These are phyloP conservation scores for Scheffersomyces stipitis DNA, from an alignment of 805 yeast genomes.

Conservation along the genomic window DNA sequence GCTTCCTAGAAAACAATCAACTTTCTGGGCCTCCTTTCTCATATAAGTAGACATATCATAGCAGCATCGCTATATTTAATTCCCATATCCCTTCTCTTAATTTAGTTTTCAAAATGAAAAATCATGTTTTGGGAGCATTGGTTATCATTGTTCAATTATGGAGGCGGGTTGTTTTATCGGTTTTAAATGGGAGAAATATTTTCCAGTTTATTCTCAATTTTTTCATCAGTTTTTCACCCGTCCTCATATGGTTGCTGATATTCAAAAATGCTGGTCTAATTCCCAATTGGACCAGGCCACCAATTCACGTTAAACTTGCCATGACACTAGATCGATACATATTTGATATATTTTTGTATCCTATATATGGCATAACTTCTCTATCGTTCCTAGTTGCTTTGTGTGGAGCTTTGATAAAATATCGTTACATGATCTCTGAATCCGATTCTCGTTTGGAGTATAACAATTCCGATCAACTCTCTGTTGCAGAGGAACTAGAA, in stretches of 20 bases:
- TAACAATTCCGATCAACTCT: constrained; percentile 4
- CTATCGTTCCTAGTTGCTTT: constrained; percentile 1
- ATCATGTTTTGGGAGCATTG: constrained; percentile 1
- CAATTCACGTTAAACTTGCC: constrained; percentile 48
- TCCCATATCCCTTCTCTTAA: no score
- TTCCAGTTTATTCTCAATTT: constrained; percentile 45
- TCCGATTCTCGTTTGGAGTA: constrained; percentile 8
- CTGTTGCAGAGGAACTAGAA: constrained; percentile 4
- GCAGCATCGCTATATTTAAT: no score
- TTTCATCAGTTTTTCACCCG: constrained; percentile 49
- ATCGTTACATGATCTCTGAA: constrained; percentile 2
- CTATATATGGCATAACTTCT: constrained; percentile 5
- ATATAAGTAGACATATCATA: no score
- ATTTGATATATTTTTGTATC: constrained; percentile 20
- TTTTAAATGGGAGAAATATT: constrained; percentile 37
- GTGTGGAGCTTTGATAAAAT: constrained; percentile 2
- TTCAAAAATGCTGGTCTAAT: constrained; percentile 60
- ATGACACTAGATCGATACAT: constrained; percentile 42
- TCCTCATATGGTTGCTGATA: constrained; percentile 53
- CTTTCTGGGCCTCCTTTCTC: no score
- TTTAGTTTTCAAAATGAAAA: no score
- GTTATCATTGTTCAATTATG: constrained; percentile 8
- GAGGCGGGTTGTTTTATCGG: constrained; percentile 19
- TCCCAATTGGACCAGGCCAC: constrained; percentile 55
- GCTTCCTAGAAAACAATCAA: no score